Conservation (phyloP, 345 rosid species). For the Eucalyptus microcorys region DNA sequence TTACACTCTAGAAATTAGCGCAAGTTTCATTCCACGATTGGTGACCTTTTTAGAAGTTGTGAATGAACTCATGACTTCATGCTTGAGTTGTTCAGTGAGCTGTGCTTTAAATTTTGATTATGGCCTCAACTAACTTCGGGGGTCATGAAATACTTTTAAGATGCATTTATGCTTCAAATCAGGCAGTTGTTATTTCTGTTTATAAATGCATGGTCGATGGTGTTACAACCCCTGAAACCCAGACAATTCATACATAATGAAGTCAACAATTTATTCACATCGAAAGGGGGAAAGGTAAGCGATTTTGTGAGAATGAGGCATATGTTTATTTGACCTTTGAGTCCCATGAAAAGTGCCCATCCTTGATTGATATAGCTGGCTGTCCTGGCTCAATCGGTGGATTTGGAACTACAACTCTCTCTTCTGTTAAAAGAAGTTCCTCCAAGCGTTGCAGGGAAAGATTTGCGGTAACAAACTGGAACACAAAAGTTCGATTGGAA, state of each 20-base stretch:
- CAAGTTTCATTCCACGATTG: background rate
- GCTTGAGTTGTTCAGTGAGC: background rate
- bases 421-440: constrained; percentile 82
- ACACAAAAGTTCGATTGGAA: background rate
- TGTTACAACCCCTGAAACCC: background rate
- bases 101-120: background rate
- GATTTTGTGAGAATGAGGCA: background rate
- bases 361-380: constrained; percentile 70
- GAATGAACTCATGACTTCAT: background rate
- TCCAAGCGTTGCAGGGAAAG: constrained; percentile 84
- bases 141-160: background rate
- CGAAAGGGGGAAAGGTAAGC: background rate
- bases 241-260: background rate
- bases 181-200: background rate
- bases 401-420: constrained; percentile 59
- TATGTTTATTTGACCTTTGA: constrained; percentile 37
- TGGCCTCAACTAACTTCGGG: background rate
- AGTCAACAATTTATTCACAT: background rate
- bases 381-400: constrained; percentile 65
- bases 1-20: background rate
- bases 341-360: constrained; percentile 89
- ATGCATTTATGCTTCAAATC: background rate
- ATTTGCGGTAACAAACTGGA: constrained; percentile 79
- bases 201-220: background rate
- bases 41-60: background rate